A percentile compares a stretch with the other conserved stretches of the same genome.
phyloP scores from a whole-genome alignment of 345 rosid genomes.

The Eucalyptus regnans region DNA sequence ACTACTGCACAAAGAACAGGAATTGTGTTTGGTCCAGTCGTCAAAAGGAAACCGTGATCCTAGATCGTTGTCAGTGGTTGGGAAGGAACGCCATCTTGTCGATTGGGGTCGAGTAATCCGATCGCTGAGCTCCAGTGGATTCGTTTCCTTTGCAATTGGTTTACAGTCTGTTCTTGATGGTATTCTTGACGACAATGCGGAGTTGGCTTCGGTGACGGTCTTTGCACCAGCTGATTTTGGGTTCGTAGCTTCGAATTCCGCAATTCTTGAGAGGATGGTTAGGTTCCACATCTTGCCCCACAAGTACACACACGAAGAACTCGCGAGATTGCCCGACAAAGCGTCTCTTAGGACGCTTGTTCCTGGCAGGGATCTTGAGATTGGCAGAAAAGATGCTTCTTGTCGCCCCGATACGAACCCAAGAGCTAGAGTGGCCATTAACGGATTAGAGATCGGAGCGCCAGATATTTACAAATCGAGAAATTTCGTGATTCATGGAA shows the following conservation, averaged over 20 bases:
- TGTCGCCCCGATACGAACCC: not conserved
- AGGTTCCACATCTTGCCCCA: conserved; percentile 42
- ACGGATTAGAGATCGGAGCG: conserved; percentile 33
- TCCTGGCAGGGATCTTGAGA: conserved; percentile 25
- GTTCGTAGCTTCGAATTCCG: conserved; percentile 33
- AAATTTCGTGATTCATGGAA: conserved; percentile 46
- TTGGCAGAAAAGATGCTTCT: conserved; percentile 1
- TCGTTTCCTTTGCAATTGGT: conserved; percentile 62
- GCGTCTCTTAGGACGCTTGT: conserved; percentile 29
- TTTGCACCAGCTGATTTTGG: conserved; percentile 47
- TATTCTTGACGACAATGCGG: conserved; percentile 25
- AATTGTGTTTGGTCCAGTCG: conserved; percentile 16
- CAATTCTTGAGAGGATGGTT: conserved; percentile 39
- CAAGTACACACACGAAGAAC: conserved; percentile 23
- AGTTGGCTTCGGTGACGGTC: conserved; percentile 40
- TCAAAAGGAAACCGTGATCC: conserved; percentile 15
- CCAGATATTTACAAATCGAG: conserved; percentile 44
- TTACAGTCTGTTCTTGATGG: conserved; percentile 54
- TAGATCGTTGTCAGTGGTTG: not conserved
- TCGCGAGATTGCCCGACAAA: conserved; percentile 31
- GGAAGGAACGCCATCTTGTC: conserved; percentile 9
- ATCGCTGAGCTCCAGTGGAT: conserved; percentile 54
- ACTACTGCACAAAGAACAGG: not conserved
- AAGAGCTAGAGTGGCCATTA: conserved; percentile 11
- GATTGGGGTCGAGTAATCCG: conserved; percentile 56